Evolutionary conservation across 202 grass and related monocot species (phyloP), one percentile per base, ranked within the genome.

Genomic region (Hordeum pubiflorum): DNA sequence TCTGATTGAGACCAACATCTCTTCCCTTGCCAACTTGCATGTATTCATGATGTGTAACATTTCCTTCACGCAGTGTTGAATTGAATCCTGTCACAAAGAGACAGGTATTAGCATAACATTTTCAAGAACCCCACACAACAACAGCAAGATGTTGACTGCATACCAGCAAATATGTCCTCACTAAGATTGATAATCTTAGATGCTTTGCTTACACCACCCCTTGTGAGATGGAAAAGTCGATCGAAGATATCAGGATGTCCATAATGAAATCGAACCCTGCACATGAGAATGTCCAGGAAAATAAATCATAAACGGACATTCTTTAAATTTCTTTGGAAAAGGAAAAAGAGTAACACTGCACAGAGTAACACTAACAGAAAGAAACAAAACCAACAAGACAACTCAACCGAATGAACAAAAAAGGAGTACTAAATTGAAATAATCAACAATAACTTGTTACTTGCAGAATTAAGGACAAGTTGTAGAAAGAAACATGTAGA

Each of bases 191-290:
- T 95, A 85, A 93, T 95, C 55, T 84, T 98, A 46, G 92, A 98
- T 56, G 95, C 92, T 91, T 98, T 98, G 77, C 95, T 93, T 85
- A 98, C 88, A 61, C 95, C 95, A 80, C 95, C 95, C 74, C 95
- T 89, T 37, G 95, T 98, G 66, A 98, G 88, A 86, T 98, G 92
- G 85, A 98, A 98, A 86, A 98, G 86, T 74, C 95, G 87, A 85
- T 98, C 90, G 63, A 98, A 98, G 62, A 98, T 91, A 84, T 98
- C 95, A 86, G 95, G 95, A 93, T 98, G 95, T 26, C 95, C 95
- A 83, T 97, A 97, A 81, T 97, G 94, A 91, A 94, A 97, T 69
- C 92, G 95, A 82, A 97, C 92, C 78, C 90, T 97, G 55, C 5
- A 44, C 32, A 69, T 37, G 20, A 77, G 23, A 17, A 79, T 39